A percentile compares a stretch with the other conserved stretches of the same genome.
Conservation (phyloP, 768 basidiomycete genomes). For the Russula vinacea region DNA sequence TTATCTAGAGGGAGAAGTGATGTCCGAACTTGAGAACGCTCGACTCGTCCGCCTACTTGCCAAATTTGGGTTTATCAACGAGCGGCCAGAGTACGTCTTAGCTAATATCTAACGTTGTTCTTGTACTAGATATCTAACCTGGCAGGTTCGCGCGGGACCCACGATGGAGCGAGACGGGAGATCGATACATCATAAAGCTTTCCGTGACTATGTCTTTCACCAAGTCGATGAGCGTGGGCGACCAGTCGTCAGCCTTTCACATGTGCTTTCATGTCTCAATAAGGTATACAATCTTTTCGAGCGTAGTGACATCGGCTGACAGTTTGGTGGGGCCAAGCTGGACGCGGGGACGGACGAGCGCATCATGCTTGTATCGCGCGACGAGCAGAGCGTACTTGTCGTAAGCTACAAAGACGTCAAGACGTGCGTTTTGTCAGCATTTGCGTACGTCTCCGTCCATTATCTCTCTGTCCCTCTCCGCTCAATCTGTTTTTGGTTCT, state of each 20-base stretch:
- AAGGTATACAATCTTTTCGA: slow-evolving; percentile 54
- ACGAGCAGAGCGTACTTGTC: slow-evolving; percentile 94
- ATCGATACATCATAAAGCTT: slow-evolving; percentile 95
- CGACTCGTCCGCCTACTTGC: slow-evolving; percentile 82
- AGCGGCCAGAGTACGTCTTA: slow-evolving; percentile 86
- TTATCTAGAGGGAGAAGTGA: slow-evolving; percentile 75
- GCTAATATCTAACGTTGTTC: not conserved
- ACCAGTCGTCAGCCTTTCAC: slow-evolving; percentile 84
- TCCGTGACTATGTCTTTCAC: slow-evolving; percentile 98
- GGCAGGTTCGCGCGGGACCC: slow-evolving; percentile 91
- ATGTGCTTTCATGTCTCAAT: slow-evolving; percentile 90
- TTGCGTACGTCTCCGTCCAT: slow-evolving; percentile 52
- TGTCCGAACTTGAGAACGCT: slow-evolving; percentile 91
- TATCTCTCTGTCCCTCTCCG: not conserved
- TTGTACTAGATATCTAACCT: not conserved
- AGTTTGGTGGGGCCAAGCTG: slow-evolving; percentile 48
- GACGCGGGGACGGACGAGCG: slow-evolving; percentile 93
- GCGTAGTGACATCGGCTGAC: not conserved
- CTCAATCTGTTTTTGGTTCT: not conserved
- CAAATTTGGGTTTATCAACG: slow-evolving; percentile 98
- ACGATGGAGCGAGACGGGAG: slow-evolving; percentile 97
- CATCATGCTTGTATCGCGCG: slow-evolving; percentile 90
- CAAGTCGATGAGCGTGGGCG: slow-evolving; percentile 89
- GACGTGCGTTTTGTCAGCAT: slow-evolving; percentile 77
- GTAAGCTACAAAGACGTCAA: slow-evolving; percentile 93